Evolutionary conservation across 2,329 filamentous ascomycete genomes (phyloP).

Genomic region (Aspergillus arachidicola): DNA sequence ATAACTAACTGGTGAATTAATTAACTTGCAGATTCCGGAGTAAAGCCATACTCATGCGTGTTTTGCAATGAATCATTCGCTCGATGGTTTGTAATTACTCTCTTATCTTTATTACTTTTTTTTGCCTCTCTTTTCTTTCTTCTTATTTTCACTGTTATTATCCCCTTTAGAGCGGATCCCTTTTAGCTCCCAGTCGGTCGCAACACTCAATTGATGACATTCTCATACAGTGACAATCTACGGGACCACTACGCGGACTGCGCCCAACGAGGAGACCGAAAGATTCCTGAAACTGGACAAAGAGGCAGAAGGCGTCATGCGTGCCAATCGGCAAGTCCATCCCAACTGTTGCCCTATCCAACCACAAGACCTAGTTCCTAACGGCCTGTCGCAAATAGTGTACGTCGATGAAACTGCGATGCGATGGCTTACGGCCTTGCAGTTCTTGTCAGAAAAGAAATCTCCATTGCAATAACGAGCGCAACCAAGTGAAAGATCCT

Average conservation of each 20-base stretch:
- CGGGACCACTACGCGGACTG: slow-evolving; percentile 51
- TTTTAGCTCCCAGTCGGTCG: background rate
- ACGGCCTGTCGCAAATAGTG: slow-evolving; percentile 34
- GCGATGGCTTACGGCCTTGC: slow-evolving; percentile 49
- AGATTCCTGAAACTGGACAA: slow-evolving; percentile 49
- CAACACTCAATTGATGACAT: background rate
- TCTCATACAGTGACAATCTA: slow-evolving; percentile 45
- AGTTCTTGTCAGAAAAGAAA: slow-evolving; percentile 48
- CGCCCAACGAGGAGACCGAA: slow-evolving; percentile 43
- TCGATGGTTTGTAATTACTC: slow-evolving; percentile 41
- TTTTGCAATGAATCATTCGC: slow-evolving; percentile 51
- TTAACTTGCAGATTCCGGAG: slow-evolving; percentile 43
- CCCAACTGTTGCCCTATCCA: background rate
- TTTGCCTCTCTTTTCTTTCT: background rate
- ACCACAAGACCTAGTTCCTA: slow-evolving; percentile 1
- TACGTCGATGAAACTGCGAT: slow-evolving; percentile 51
- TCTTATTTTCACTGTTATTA: slow-evolving; percentile 3
- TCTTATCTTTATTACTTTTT: background rate
- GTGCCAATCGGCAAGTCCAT: slow-evolving; percentile 46
- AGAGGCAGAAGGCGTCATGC: slow-evolving; percentile 51
- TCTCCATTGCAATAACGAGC: slow-evolving; percentile 42
- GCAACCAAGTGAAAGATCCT: slow-evolving; percentile 17
- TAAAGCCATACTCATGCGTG: slow-evolving; percentile 51
- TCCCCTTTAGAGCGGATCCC: background rate
- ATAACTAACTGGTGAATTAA: slow-evolving; percentile 14